Evolutionary conservation across 371 early-diverging fungal genomes (phyloP).

Genomic region (Mortierella sp.): DNA sequence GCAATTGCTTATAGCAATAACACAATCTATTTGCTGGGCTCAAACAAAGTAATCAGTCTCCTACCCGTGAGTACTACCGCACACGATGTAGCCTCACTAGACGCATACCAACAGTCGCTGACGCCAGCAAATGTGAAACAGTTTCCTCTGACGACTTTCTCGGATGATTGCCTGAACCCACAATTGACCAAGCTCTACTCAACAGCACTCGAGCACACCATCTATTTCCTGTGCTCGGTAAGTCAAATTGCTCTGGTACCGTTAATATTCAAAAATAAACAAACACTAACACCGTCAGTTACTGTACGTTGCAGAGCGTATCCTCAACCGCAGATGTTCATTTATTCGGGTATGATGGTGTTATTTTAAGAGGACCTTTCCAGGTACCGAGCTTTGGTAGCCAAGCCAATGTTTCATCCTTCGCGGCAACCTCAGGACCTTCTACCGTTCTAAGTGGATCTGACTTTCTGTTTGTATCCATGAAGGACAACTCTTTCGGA

Average conservation of each 20-base stretch:
- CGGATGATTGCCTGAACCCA: conserved; percentile 17
- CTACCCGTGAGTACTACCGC: conserved; percentile 6
- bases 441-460: not conserved
- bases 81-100: not conserved
- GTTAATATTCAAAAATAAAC: not conserved
- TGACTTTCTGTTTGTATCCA: conserved; percentile 4
- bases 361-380: conserved; percentile 1
- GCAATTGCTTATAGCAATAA: conserved; percentile 8
- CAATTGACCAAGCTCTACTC: conserved; percentile 1
- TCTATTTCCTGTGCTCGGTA: conserved; percentile 22
- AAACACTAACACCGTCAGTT: not conserved
- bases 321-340: not conserved
- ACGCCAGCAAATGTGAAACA: not conserved
- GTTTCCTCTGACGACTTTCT: not conserved
- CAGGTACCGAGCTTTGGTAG: not conserved
- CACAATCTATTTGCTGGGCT: conserved; percentile 4
- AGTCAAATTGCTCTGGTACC: not conserved
- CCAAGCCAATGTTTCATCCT: conserved; percentile 3
- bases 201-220: not conserved
- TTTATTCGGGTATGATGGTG: not conserved
- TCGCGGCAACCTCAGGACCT: conserved; percentile 8
- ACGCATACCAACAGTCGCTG: conserved; percentile 5
- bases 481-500: not conserved
- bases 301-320: not conserved
- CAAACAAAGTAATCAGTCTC: conserved; percentile 8